These are phyloP conservation scores for Brassica incana DNA, from an alignment of 345 rosid genomes.

Conservation along the genomic window DNA sequence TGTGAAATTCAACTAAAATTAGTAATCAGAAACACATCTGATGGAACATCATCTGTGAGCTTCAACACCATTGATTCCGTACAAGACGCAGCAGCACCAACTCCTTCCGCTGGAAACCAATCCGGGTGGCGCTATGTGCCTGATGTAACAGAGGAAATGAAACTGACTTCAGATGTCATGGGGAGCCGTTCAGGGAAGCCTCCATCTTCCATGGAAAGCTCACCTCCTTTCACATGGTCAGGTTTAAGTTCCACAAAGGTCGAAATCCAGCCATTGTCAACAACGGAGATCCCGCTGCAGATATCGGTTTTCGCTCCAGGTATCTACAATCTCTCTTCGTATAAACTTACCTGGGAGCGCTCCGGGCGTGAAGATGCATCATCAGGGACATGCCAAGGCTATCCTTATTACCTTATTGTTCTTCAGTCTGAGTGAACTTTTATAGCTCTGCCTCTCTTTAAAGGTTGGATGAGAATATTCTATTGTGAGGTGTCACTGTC, in stretches of 20 bases:
- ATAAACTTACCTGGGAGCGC: slow-evolving; percentile 71
- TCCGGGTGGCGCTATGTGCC: slow-evolving; percentile 67
- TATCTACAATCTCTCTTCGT: slow-evolving; percentile 71
- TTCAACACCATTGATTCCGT: slow-evolving; percentile 48
- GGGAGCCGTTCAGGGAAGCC: slow-evolving; percentile 39
- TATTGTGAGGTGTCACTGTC: slow-evolving; percentile 6
- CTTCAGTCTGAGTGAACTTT: slow-evolving; percentile 50
- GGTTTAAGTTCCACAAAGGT: slow-evolving; percentile 70
- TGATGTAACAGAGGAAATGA: slow-evolving; percentile 45
- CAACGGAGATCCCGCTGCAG: slow-evolving; percentile 60
- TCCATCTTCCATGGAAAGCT: slow-evolving; percentile 50
- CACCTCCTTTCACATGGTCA: slow-evolving; percentile 73
- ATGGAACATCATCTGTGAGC: slow-evolving; percentile 46
- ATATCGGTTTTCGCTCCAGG: slow-evolving; percentile 78
- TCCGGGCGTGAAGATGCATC: slow-evolving; percentile 37
- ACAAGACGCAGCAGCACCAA: slow-evolving; percentile 38
- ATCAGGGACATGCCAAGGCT: slow-evolving; percentile 70
- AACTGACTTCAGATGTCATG: slow-evolving; percentile 49
- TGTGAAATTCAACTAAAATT: slow-evolving; percentile 62
- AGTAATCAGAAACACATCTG: slow-evolving; percentile 69
- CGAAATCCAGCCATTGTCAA: slow-evolving; percentile 57
- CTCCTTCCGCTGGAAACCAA: slow-evolving; percentile 46
- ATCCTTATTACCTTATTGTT: slow-evolving; percentile 68
- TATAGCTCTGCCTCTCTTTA: background rate
- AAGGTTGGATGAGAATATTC: slow-evolving; percentile 6